Conservation (phyloP, 1,284 basidiomycete genomes). For the Malassezia arunalokei region DNA sequence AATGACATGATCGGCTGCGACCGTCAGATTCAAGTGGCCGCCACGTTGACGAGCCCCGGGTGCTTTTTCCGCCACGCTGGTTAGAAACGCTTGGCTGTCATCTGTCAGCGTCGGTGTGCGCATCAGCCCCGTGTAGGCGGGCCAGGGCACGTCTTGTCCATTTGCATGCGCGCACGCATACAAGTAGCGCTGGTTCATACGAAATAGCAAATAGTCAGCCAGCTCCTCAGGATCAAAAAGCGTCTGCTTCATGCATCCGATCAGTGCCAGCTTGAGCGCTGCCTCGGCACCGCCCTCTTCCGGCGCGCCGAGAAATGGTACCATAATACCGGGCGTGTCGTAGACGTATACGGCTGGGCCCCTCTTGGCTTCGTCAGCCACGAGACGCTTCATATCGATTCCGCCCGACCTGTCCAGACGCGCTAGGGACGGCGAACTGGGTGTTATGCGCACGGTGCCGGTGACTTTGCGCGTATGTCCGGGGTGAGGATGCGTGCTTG, state of each 20-base stretch:
- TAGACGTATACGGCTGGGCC: constrained; percentile 77
- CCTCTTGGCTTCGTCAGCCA: constrained; percentile 63
- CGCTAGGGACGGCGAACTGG: constrained; percentile 16
- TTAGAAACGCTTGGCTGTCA: constrained; percentile 20
- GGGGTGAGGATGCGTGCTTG: constrained; percentile 75
- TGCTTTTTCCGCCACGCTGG: constrained; percentile 25
- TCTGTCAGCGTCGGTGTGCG: constrained; percentile 24
- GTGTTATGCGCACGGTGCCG: constrained; percentile 41
- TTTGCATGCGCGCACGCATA: background rate
- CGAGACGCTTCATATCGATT: constrained; percentile 13
- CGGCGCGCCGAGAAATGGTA: constrained; percentile 82
- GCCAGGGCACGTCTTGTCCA: background rate
- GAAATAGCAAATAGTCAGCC: constrained; percentile 75
- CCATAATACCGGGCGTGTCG: constrained; percentile 93
- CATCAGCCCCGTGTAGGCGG: constrained; percentile 15
- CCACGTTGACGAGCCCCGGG: constrained; percentile 34
- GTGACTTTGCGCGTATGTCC: constrained; percentile 42
- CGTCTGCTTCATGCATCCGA: constrained; percentile 78
- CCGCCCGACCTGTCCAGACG: constrained; percentile 1
- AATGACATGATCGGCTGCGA: constrained; percentile 34
- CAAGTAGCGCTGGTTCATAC: constrained; percentile 60
- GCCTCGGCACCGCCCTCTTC: constrained; percentile 65
- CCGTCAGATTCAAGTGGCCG: constrained; percentile 25
- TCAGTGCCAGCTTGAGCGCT: constrained; percentile 81
- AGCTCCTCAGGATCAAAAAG: constrained; percentile 74